phyloP scores from a whole-genome alignment of 176 grass and related monocot species.

The Oryza meyeriana region DNA sequence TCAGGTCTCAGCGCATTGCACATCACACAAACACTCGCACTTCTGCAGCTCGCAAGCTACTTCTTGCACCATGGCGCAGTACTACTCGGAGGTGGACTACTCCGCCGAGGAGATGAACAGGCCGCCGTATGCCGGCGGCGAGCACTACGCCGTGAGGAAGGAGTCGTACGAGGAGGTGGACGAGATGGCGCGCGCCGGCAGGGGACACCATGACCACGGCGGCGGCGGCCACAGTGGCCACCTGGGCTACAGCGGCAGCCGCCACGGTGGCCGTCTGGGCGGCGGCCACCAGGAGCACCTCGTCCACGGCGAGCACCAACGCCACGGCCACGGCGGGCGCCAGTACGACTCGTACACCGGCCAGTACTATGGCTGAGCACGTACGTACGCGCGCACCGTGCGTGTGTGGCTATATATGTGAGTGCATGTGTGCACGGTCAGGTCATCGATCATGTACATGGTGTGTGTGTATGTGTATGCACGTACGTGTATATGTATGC shows the following conservation, averaged over 20 bases:
- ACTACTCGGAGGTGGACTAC: conserved; percentile 37
- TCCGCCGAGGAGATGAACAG: conserved; percentile 33
- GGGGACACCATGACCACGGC: background rate
- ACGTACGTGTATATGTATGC: no score
- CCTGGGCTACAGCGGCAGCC: background rate
- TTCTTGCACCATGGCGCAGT: background rate
- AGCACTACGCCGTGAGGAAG: conserved; percentile 32
- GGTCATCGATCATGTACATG: no score
- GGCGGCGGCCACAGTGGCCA: background rate
- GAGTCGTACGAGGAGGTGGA: conserved; percentile 30
- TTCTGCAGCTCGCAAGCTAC: background rate
- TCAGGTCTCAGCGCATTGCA: background rate
- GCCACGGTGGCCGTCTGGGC: background rate
- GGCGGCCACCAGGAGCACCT: background rate
- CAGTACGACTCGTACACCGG: background rate
- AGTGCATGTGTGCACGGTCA: no score
- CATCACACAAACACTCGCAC: background rate
- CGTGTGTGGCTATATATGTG: background rate
- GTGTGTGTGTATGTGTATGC: no score
- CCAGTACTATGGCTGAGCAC: background rate
- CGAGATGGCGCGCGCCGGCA: conserved; percentile 29
- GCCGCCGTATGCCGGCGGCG: conserved; percentile 28
- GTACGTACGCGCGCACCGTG: no score
- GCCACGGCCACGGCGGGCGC: background rate
- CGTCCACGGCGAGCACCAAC: background rate